These are phyloP conservation scores for Kodamaea fukazawae DNA, from an alignment of 805 yeast species.

Conservation along the genomic window DNA sequence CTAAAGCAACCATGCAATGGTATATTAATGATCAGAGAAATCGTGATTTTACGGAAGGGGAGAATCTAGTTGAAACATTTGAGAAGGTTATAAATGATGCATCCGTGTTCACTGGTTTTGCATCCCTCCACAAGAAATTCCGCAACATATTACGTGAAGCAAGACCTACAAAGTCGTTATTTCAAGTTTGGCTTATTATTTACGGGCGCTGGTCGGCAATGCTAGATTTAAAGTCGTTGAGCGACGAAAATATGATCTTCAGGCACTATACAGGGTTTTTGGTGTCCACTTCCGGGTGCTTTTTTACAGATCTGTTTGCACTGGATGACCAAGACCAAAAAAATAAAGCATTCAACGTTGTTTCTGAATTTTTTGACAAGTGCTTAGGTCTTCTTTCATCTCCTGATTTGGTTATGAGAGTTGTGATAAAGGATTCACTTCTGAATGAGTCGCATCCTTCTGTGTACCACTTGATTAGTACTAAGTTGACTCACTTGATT, in stretches of 20 bases:
- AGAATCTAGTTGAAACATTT: slow-evolving; percentile 19
- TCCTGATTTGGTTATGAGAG: slow-evolving; percentile 55
- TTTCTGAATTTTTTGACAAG: slow-evolving; percentile 48
- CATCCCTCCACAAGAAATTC: slow-evolving; percentile 69
- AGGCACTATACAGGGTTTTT: slow-evolving; percentile 71
- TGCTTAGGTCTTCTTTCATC: slow-evolving; percentile 50
- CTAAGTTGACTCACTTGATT: slow-evolving; percentile 40
- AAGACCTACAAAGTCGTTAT: slow-evolving; percentile 38
- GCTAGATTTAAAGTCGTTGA: slow-evolving; percentile 25
- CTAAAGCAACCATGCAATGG: slow-evolving; percentile 33
- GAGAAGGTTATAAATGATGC: slow-evolving; percentile 48
- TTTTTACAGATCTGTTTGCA: slow-evolving; percentile 36
- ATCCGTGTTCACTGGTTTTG: slow-evolving; percentile 61
- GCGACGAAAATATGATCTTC: slow-evolving; percentile 47
- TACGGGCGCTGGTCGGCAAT: slow-evolving; percentile 48
- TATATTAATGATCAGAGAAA: slow-evolving; percentile 10
- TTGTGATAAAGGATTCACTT: slow-evolving; percentile 68
- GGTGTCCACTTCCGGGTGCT: slow-evolving; percentile 67
- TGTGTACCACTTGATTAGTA: slow-evolving; percentile 48
- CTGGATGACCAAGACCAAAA: slow-evolving; percentile 21
- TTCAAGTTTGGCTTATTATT: slow-evolving; percentile 43
- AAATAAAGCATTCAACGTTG: slow-evolving; percentile 31
- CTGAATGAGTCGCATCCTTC: slow-evolving; percentile 63
- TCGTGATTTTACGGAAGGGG: slow-evolving; percentile 5
- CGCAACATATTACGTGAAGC: slow-evolving; percentile 36